These are phyloP conservation scores for Herpotrichia juniperi DNA, from an alignment of 2,329 filamentous ascomycete species.

Conservation along the genomic window DNA sequence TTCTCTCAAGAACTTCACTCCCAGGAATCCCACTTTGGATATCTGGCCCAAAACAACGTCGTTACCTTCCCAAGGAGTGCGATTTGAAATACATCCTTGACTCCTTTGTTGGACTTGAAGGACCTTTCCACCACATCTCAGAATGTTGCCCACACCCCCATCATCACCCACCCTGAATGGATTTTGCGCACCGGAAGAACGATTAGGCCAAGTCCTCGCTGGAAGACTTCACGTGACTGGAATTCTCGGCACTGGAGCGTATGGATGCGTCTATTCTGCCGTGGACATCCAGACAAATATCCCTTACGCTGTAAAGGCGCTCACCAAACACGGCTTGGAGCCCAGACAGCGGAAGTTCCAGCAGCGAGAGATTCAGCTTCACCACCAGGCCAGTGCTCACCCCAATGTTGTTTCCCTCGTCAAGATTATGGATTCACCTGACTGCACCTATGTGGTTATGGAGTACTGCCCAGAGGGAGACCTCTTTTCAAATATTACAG, in stretches of 20 bases:
- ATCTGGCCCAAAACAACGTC: constrained; percentile 7
- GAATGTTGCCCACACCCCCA: constrained; percentile 58
- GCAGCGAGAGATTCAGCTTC: constrained; percentile 88
- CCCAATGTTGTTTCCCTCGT: constrained; percentile 92
- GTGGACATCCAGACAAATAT: constrained; percentile 80
- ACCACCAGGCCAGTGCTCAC: constrained; percentile 87
- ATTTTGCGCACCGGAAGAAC: constrained; percentile 72
- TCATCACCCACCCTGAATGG: constrained; percentile 54
- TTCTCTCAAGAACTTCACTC: constrained; percentile 13
- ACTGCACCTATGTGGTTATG: constrained; percentile 95
- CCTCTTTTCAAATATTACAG: constrained; percentile 96
- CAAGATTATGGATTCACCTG: constrained; percentile 88
- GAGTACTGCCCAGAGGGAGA: constrained; percentile 98
- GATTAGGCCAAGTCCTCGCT: constrained; percentile 82
- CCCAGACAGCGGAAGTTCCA: constrained; percentile 87
- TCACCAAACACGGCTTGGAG: constrained; percentile 94
- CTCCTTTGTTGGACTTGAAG: constrained; percentile 49
- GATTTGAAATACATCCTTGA: constrained; percentile 40
- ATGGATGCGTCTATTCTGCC: constrained; percentile 93
- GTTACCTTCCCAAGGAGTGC: constrained; percentile 21
- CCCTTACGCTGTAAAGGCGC: constrained; percentile 93
- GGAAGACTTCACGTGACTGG: constrained; percentile 81
- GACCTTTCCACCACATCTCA: constrained; percentile 32
- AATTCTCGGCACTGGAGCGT: constrained; percentile 91
- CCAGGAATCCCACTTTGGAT: constrained; percentile 22